Conservation (phyloP, 2,329 filamentous ascomycete genomes). For the Plectosphaerella cucumerina region DNA sequence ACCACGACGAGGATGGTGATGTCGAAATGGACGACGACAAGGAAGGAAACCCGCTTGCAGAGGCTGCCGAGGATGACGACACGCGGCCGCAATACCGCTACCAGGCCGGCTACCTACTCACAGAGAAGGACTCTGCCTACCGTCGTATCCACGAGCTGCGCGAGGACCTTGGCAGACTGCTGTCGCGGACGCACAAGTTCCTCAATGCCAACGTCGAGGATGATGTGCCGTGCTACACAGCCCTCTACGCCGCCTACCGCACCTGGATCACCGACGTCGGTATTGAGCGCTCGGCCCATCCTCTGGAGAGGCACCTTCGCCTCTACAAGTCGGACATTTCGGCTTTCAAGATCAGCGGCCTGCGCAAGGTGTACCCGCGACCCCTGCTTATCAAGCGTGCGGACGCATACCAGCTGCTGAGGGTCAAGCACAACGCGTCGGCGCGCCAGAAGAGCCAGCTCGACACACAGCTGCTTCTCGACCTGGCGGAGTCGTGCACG, state of each 20-base stretch:
- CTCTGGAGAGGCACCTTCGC: conserved; percentile 79
- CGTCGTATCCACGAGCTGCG: conserved; percentile 74
- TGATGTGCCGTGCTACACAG: conserved; percentile 92
- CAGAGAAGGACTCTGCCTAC: conserved; percentile 56
- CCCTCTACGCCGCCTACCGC: conserved; percentile 85
- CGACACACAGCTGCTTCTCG: conserved; percentile 78
- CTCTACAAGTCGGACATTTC: conserved; percentile 83
- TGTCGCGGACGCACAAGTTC: conserved; percentile 83
- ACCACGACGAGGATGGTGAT: conserved; percentile 50
- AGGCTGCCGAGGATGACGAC: conserved; percentile 73
- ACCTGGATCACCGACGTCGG: conserved; percentile 98
- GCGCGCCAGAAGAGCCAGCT: conserved; percentile 85
- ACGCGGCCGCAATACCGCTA: conserved; percentile 85
- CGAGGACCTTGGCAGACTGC: conserved; percentile 71
- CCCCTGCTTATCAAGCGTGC: conserved; percentile 89
- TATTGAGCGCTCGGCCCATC: conserved; percentile 90
- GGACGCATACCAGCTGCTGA: conserved; percentile 89
- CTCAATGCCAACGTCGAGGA: conserved; percentile 83
- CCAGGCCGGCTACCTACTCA: conserved; percentile 79
- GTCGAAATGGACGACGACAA: conserved; percentile 31
- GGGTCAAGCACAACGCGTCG: conserved; percentile 89
- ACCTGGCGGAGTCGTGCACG: conserved; percentile 84
- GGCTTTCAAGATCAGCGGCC: conserved; percentile 89
- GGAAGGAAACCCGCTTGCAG: conserved; percentile 45
- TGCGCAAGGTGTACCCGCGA: conserved; percentile 88